phyloP scores from a whole-genome alignment of 1,284 basidiomycete genomes.

The Trichosporon inkin region DNA sequence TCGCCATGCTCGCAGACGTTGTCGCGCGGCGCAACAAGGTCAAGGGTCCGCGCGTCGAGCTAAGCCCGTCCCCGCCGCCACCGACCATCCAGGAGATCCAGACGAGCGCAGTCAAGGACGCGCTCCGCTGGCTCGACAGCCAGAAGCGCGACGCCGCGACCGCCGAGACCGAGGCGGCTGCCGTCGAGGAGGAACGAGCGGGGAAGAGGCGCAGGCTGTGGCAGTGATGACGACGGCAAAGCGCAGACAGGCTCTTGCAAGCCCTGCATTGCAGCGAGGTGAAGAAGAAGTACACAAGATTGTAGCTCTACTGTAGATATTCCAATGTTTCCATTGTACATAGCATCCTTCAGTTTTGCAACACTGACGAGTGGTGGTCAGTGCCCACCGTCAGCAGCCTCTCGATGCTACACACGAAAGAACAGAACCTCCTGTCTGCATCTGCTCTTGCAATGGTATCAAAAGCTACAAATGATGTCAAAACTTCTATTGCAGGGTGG shows the following conservation, averaged over 20 bases:
- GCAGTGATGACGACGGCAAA: not conserved
- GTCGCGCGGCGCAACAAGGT: constrained; percentile 77
- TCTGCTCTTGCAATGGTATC: not conserved
- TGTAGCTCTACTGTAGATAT: constrained; percentile 9
- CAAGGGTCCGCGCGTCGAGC: constrained; percentile 64
- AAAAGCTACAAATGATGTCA: constrained; percentile 1
- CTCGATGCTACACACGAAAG: not conserved
- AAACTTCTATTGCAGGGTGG: not conserved
- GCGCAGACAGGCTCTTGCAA: not conserved
- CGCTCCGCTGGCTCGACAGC: constrained; percentile 66
- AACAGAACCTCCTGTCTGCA: not conserved
- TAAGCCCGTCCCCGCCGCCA: constrained; percentile 52
- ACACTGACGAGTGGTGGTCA: not conserved
- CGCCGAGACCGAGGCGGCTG: not conserved
- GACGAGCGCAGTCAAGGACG: constrained; percentile 50
- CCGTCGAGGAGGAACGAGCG: not conserved
- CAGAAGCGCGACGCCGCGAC: constrained; percentile 6
- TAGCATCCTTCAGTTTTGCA: not conserved
- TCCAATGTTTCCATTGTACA: not conserved
- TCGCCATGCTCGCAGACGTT: constrained; percentile 77
- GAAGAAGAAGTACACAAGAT: not conserved
- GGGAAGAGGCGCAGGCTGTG: constrained; percentile 11
- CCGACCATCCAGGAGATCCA: constrained; percentile 52
- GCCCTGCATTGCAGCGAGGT: not conserved
- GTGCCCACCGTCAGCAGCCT: not conserved